Conservation (phyloP, 352 stramenopile species). For the Globisporangium iwayamae region DNA sequence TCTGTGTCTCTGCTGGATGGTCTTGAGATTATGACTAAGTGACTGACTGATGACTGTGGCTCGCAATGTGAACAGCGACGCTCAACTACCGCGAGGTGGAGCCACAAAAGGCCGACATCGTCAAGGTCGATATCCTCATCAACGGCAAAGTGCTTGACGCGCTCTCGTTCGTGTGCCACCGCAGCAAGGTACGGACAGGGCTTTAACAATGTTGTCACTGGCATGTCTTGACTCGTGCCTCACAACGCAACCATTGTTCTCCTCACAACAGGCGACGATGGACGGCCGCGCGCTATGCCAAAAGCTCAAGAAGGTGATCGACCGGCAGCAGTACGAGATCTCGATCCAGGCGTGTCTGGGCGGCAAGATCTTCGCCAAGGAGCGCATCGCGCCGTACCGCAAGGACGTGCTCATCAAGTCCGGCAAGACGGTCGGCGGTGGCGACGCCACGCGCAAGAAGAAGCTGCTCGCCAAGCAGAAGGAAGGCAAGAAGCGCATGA, state of each 20-base stretch:
- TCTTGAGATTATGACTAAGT: not conserved
- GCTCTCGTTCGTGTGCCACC: constrained; percentile 96
- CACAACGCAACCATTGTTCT: not conserved
- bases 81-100: constrained; percentile 95
- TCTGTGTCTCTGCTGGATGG: not conserved
- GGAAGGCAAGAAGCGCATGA: constrained; percentile 97
- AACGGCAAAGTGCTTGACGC: constrained; percentile 95
- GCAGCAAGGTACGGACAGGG: constrained; percentile 51
- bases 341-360: constrained; percentile 97
- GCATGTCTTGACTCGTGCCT: not conserved
- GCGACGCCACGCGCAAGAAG: constrained; percentile 97
- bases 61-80: constrained; percentile 39
- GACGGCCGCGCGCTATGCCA: constrained; percentile 89
- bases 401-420: constrained; percentile 97
- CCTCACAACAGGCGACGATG: constrained; percentile 30
- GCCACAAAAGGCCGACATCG: constrained; percentile 90
- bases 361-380: constrained; percentile 95
- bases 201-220: constrained; percentile 6
- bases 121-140: constrained; percentile 94
- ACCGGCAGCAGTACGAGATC: constrained; percentile 98
- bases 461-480: constrained; percentile 99
- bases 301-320: constrained; percentile 96
- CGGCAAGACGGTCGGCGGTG: constrained; percentile 95
- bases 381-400: constrained; percentile 95
- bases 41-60: not conserved